Evolutionary conservation across 2,329 filamentous ascomycete species (phyloP).

Genomic region (Fusarium papillatum): DNA sequence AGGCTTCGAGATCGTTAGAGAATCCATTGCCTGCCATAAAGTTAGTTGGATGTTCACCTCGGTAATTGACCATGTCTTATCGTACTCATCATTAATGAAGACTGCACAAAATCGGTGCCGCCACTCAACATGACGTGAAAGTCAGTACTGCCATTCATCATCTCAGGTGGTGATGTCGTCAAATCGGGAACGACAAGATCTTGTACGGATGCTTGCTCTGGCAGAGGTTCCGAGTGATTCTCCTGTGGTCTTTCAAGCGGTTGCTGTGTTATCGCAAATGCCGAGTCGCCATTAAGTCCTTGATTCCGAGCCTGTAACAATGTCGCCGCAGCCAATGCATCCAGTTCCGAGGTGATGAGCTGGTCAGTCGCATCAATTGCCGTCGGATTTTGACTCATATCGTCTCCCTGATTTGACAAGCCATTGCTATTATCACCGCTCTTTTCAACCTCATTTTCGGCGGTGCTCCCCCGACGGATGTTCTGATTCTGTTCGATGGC

Average conservation of each 20-base stretch:
- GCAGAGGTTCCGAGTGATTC: neutral
- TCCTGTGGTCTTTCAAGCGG: neutral
- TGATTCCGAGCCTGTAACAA: conserved; percentile 3
- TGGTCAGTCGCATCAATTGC: neutral
- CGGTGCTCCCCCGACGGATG: neutral
- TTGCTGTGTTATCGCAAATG: neutral
- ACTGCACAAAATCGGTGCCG: neutral
- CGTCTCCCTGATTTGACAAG: neutral
- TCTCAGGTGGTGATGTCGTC: neutral
- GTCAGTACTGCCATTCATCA: neutral
- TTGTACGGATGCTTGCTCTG: neutral
- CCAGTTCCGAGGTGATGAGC: neutral
- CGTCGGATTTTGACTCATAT: neutral
- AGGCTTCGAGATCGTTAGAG: neutral
- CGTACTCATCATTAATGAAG: neutral
- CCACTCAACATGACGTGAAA: neutral
- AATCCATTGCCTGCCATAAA: neutral
- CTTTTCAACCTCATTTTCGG: neutral
- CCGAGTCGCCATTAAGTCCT: neutral
- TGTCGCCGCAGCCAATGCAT: neutral
- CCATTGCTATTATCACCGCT: neutral
- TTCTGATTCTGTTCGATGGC: neutral
- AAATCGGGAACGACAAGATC: neutral
- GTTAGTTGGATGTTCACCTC: neutral
- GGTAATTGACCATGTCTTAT: neutral